These are phyloP conservation scores for Crassisporium funariophilum DNA, from an alignment of 768 basidiomycete genomes.

Conservation along the genomic window DNA sequence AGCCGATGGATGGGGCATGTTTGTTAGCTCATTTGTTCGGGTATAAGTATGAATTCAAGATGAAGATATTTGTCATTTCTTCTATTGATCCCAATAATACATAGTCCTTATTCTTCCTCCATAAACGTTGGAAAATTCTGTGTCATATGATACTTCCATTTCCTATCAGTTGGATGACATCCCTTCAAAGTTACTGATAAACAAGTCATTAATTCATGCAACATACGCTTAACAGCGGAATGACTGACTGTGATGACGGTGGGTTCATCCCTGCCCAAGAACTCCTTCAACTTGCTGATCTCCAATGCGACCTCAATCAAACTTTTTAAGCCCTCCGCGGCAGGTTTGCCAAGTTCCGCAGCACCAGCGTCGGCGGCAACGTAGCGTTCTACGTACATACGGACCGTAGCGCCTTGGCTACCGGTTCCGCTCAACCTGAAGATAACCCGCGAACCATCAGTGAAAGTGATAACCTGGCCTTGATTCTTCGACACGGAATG, in stretches of 20 bases:
- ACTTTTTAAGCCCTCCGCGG: conserved; percentile 90
- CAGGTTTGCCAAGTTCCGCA: conserved; percentile 69
- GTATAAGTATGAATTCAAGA: too few species aligned
- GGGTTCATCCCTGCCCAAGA: conserved; percentile 85
- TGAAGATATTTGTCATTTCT: too few species aligned
- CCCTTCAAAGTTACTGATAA: too few species aligned
- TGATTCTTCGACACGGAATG: conserved; percentile 91
- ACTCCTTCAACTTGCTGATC: conserved; percentile 82
- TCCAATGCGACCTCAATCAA: conserved; percentile 94
- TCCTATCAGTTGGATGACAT: too few species aligned
- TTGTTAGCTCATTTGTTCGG: too few species aligned
- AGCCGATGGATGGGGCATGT: too few species aligned
- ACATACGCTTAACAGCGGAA: neutral
- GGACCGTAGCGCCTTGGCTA: conserved; percentile 92
- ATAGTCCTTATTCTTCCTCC: too few species aligned
- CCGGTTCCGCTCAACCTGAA: conserved; percentile 97
- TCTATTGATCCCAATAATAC: too few species aligned
- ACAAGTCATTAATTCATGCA: too few species aligned
- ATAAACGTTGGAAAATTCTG: too few species aligned
- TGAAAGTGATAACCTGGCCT: conserved; percentile 90
- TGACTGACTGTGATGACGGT: conserved; percentile 90
- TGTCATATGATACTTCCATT: too few species aligned
- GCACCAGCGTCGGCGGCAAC: conserved; percentile 69
- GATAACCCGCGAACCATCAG: conserved; percentile 91
- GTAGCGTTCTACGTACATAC: conserved; percentile 96